Base-by-base conservation (phyloP, 164 flowering plant species). In the Santalum album region DNA sequence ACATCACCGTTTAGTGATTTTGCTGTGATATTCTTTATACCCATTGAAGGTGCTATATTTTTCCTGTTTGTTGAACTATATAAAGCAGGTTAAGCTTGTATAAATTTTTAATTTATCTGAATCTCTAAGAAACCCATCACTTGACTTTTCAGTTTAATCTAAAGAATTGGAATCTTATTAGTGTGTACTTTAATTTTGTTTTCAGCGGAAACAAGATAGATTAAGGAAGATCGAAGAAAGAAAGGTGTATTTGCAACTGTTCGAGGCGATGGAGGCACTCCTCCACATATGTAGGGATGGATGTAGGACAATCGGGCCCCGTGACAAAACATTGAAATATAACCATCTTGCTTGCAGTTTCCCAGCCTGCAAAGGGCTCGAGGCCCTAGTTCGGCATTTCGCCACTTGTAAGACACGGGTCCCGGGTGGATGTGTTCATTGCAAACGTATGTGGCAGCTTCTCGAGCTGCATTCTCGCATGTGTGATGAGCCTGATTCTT, bases 391-490 rank as follows among this genome's bases (percentile, higher is more conserved):
- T 25, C 87, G 87, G 22, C 94, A 86, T 64, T 86, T 86, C 60
- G 74, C 77, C 38, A 61, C 34, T 29, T 86, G 94, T 54, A 81
- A 78, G 66, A 64, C 57, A 6, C 72, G 86, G 20, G 80, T 79
- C 32, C 80, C 83, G 6, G 87, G 85, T 25, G 87, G 91, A 25
- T 86, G 95, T 49, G 60, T 54, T 21, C 85, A 75, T 49, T 86
- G 88, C 68, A 90, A 83, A 63, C 76, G 98, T 11, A 78, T 90
- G 78, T 29, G 96, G 96, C 96, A 90, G 76, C 84, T 90, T 57
- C 82, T 90, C 29, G 89, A 86, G 63, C 73, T 90, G 39, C 98
- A 90, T 65, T 87, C 98, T 7, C 77, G 81, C 6, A 78, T 84
- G 62, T 90, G 97, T 42, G 25, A 54, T 21, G 79, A 77, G 5